Conservation (phyloP, 306 rosid species). For the Quercus ilex region DNA sequence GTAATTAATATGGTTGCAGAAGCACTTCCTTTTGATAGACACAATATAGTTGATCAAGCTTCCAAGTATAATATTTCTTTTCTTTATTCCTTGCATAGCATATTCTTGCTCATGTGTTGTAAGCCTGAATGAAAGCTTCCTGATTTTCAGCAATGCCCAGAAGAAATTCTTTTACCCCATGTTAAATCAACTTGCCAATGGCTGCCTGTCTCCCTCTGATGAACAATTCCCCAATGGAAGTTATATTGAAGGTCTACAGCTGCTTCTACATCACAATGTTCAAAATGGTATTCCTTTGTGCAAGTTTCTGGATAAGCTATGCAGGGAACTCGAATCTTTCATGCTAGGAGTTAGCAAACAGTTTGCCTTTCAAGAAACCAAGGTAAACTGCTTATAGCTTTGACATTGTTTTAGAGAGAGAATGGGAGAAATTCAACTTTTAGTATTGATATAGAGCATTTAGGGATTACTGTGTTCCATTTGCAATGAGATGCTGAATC, state of each 20-base stretch:
- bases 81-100: slow-evolving; percentile 16
- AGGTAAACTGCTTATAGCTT: slow-evolving; percentile 46
- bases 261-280: slow-evolving; percentile 40
- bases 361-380: slow-evolving; percentile 63
- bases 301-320: slow-evolving; percentile 60
- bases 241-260: slow-evolving; percentile 61
- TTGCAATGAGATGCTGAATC: neutral
- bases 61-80: slow-evolving; percentile 11
- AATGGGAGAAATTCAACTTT: neutral
- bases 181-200: slow-evolving; percentile 41
- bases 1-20: slow-evolving; percentile 32
- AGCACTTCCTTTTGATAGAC: neutral
- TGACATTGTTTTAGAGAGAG: neutral
- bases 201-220: slow-evolving; percentile 31
- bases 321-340: slow-evolving; percentile 58
- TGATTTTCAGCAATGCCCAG: slow-evolving; percentile 64
- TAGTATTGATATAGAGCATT: neutral
- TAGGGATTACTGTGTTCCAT: neutral
- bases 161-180: slow-evolving; percentile 60
- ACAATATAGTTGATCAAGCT: slow-evolving; percentile 1
- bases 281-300: slow-evolving; percentile 39
- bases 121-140: slow-evolving; percentile 22
- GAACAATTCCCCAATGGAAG: slow-evolving; percentile 40
- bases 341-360: slow-evolving; percentile 54
- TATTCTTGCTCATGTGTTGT: slow-evolving; percentile 7